A percentile compares a stretch with the other conserved stretches of the same genome.
Conservation (phyloP, 805 yeast genomes). For the Wickerhamomyces xylosicus region DNA sequence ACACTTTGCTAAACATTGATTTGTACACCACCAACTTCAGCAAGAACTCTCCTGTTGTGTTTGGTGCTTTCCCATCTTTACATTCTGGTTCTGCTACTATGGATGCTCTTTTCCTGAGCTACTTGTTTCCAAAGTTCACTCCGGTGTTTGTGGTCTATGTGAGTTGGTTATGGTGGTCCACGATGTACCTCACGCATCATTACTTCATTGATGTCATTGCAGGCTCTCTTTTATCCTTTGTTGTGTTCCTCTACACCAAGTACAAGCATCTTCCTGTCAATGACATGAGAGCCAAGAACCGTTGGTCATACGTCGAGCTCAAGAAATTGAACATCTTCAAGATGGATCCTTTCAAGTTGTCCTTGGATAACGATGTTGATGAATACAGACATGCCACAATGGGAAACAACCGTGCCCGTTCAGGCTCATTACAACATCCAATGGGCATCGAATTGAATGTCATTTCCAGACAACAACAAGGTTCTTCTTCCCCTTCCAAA, state of each 20-base stretch:
- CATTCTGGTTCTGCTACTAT: constrained; percentile 93
- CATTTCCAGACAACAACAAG: constrained; percentile 11
- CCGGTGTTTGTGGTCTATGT: constrained; percentile 69
- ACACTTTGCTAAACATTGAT: constrained; percentile 64
- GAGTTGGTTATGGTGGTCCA: constrained; percentile 96
- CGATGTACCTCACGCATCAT: constrained; percentile 96
- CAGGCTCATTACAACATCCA: constrained; percentile 8
- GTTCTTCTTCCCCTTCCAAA: constrained; percentile 4
- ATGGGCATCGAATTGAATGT: constrained; percentile 17
- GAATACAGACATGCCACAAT: constrained; percentile 9
- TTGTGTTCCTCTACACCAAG: constrained; percentile 60
- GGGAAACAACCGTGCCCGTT: constrained; percentile 7
- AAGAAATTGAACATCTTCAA: constrained; percentile 22
- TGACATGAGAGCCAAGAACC: constrained; percentile 43
- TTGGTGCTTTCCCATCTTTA: constrained; percentile 83
- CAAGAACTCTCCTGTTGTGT: constrained; percentile 78
- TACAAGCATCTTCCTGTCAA: constrained; percentile 57
- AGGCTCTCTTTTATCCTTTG: constrained; percentile 78
- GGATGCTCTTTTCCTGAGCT: constrained; percentile 81
- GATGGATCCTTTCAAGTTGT: constrained; percentile 25
- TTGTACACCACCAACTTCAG: constrained; percentile 75
- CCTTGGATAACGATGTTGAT: constrained; percentile 21
- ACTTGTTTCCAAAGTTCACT: constrained; percentile 65
- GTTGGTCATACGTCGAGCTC: constrained; percentile 53
- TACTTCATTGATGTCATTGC: constrained; percentile 88